A percentile compares a stretch with the other conserved stretches of the same genome.
phyloP scores from a whole-genome alignment of 2,329 filamentous ascomycete species.

The Teratosphaeria nubilosa region DNA sequence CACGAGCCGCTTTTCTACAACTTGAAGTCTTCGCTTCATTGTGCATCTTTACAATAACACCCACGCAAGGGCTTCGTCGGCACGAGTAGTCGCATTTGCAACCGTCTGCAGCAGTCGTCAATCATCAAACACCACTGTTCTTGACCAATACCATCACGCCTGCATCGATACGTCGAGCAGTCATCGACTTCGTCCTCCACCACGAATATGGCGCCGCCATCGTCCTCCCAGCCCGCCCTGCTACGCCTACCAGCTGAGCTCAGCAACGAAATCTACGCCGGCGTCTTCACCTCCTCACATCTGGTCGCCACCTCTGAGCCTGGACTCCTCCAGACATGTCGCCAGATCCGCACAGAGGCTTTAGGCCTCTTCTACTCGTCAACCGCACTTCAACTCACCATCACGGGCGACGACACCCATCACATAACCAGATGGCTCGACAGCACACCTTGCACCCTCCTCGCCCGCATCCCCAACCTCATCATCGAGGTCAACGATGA shows the following conservation, averaged over 20 bases:
- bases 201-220: not conserved
- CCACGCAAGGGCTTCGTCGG: no score
- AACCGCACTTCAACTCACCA: not conserved
- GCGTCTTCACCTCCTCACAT: not conserved
- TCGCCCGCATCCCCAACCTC: not conserved
- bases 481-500: not conserved
- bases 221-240: not conserved
- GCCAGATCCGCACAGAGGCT: not conserved
- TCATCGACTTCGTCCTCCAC: not conserved
- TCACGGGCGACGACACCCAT: not conserved
- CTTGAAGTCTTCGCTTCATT: no score
- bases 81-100: no score
- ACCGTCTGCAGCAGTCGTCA: no score
- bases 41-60: no score
- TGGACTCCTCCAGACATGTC: not conserved
- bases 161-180: not conserved
- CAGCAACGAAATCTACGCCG: not conserved
- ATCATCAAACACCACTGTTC: not conserved
- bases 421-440: not conserved
- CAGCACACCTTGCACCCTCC: not conserved
- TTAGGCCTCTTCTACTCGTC: not conserved
- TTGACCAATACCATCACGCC: not conserved
- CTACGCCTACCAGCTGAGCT: not conserved
- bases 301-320: not conserved
- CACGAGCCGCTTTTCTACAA: no score